phyloP scores from a whole-genome alignment of 2,329 filamentous ascomycete species.

The Lachnellula arida region DNA sequence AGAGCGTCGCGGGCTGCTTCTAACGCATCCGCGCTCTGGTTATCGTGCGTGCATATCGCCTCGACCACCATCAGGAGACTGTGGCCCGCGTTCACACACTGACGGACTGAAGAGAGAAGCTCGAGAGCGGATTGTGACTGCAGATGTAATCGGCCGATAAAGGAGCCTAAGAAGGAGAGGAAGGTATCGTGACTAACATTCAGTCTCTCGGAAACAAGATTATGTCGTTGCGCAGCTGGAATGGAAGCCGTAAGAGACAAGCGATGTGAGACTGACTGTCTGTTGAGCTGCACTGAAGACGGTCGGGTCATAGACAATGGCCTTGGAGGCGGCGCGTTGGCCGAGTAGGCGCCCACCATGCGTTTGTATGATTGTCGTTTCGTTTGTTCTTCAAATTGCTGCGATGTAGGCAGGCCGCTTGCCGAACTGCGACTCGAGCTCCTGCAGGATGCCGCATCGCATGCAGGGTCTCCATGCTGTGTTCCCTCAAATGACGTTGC shows the following conservation, averaged over 20 bases:
- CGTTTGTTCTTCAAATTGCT: constrained; percentile 27
- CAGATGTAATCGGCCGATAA: constrained; percentile 83
- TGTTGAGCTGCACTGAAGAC: constrained; percentile 22
- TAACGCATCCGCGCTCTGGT: constrained; percentile 60
- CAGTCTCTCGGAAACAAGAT: constrained; percentile 79
- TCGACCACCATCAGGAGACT: constrained; percentile 76
- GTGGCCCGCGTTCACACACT: constrained; percentile 77
- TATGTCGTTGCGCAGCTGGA: constrained; percentile 57
- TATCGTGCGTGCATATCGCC: constrained; percentile 73
- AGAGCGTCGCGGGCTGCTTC: constrained; percentile 68
- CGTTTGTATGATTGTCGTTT: constrained; percentile 29
- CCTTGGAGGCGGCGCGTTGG: constrained; percentile 18
- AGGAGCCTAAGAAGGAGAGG: constrained; percentile 83
- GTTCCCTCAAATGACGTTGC: constrained; percentile 41
- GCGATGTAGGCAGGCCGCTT: constrained; percentile 24
- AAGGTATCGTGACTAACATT: constrained; percentile 80
- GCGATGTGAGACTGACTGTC: constrained; percentile 53
- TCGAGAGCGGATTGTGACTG: constrained; percentile 89
- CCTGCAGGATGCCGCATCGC: constrained; percentile 28
- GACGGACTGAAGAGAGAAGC: constrained; percentile 74
- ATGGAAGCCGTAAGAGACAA: constrained; percentile 70
- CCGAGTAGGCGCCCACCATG: constrained; percentile 21
- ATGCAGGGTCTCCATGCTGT: constrained; percentile 41
- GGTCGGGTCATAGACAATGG: constrained; percentile 25
- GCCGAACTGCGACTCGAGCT: constrained; percentile 29